These are phyloP conservation scores for Xerocomus spinulosus DNA, from an alignment of 768 basidiomycete genomes.

Conservation along the genomic window DNA sequence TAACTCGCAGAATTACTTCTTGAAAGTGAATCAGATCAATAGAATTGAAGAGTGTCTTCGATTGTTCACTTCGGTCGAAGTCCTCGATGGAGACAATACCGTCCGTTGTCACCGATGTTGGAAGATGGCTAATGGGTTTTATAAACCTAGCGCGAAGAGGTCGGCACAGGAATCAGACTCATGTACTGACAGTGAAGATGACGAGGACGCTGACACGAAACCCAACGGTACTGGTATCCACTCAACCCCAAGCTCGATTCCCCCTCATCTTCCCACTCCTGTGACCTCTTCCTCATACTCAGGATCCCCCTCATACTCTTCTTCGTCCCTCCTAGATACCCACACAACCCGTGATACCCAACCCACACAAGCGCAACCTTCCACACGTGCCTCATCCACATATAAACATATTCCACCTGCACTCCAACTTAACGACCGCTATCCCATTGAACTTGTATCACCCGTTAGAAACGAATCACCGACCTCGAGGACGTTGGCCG, in stretches of 20 bases:
- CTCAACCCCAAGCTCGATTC: slow-evolving; percentile 16
- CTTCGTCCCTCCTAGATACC: slow-evolving; percentile 37
- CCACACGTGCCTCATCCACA: slow-evolving; percentile 5
- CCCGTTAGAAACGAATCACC: slow-evolving; percentile 7
- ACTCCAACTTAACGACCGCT: slow-evolving; percentile 25
- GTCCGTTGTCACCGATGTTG: slow-evolving; percentile 93
- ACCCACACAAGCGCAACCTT: slow-evolving; percentile 9
- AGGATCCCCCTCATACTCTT: slow-evolving; percentile 27
- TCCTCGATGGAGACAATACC: slow-evolving; percentile 89
- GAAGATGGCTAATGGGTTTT: slow-evolving; percentile 78
- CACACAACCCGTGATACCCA: slow-evolving; percentile 24
- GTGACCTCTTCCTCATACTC: neutral
- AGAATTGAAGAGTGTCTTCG: slow-evolving; percentile 67
- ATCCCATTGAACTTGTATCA: slow-evolving; percentile 17
- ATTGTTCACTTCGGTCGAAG: slow-evolving; percentile 90
- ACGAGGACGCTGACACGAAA: slow-evolving; percentile 21
- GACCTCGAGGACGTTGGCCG: slow-evolving; percentile 41
- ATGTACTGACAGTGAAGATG: slow-evolving; percentile 32
- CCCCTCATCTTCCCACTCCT: slow-evolving; percentile 23
- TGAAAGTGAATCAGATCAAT: slow-evolving; percentile 26
- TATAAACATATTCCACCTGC: slow-evolving; percentile 25
- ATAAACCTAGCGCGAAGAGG: slow-evolving; percentile 31
- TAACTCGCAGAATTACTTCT: slow-evolving; percentile 24
- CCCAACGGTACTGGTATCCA: slow-evolving; percentile 19
- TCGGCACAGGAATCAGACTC: slow-evolving; percentile 25